Percentiles rank a stretch among this genome's conserved stretches.
phyloP scores from a whole-genome alignment of 805 yeast species.

The Candida cerambycidarum region DNA sequence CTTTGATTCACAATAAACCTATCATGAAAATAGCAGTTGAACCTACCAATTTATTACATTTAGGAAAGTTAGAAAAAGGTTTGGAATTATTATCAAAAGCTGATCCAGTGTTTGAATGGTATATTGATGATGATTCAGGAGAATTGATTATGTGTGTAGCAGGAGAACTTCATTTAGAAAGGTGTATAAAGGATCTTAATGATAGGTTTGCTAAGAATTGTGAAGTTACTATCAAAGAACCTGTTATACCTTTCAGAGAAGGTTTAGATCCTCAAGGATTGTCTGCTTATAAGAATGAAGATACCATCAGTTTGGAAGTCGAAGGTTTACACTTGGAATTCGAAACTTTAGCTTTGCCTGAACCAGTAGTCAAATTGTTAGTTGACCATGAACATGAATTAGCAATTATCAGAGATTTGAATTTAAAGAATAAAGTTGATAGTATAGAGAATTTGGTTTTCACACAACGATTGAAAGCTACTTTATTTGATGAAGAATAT shows the following conservation, averaged over 20 bases:
- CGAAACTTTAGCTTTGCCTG: constrained; percentile 58
- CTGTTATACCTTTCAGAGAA: constrained; percentile 93
- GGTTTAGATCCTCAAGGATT: constrained; percentile 65
- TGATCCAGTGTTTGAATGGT: constrained; percentile 92
- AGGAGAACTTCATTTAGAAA: constrained; percentile 93
- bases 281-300: constrained; percentile 16
- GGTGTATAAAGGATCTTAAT: constrained; percentile 86
- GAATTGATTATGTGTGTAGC: constrained; percentile 94
- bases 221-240: constrained; percentile 83
- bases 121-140: constrained; percentile 78
- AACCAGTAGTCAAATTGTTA: constrained; percentile 48
- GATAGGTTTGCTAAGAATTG: constrained; percentile 87
- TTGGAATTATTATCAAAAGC: constrained; percentile 76
- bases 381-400: constrained; percentile 47
- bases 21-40: constrained; percentile 95
- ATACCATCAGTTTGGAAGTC: constrained; percentile 13
- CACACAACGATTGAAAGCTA: constrained; percentile 10
- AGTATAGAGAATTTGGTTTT: constrained; percentile 9
- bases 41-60: constrained; percentile 81
- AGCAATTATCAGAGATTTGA: constrained; percentile 27
- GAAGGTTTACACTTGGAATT: constrained; percentile 37
- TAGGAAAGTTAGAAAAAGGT: constrained; percentile 75
- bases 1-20: constrained; percentile 67
- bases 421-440: constrained; percentile 12
- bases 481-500: constrained; percentile 11